Evolutionary conservation across 768 basidiomycete species (phyloP).

Genomic region (Agaricus bisporus): DNA sequence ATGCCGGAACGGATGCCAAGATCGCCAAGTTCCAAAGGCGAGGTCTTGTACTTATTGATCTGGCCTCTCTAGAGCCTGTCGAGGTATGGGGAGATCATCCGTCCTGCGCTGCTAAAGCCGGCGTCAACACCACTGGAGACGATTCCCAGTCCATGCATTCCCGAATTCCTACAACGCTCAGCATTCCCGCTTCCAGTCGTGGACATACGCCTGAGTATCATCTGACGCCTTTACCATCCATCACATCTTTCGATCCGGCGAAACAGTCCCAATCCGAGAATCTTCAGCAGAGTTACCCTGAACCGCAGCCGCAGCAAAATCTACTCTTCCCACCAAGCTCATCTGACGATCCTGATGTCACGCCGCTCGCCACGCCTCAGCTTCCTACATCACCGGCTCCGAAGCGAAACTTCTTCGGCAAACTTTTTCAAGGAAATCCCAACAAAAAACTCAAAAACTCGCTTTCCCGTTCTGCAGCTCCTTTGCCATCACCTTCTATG

Average conservation of each 20-base stretch:
- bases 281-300: slow-evolving; percentile 14
- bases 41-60: slow-evolving; percentile 71
- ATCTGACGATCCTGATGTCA: background rate
- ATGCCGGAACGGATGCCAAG: slow-evolving; percentile 85
- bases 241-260: slow-evolving; percentile 18
- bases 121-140: background rate
- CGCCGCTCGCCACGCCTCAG: slow-evolving; percentile 6
- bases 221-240: slow-evolving; percentile 18
- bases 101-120: slow-evolving; percentile 1
- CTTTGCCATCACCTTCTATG: background rate
- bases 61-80: slow-evolving; percentile 74
- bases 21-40: slow-evolving; percentile 72
- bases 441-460: slow-evolving; percentile 9
- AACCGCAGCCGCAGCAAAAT: slow-evolving; percentile 5
- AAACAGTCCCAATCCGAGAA: background rate
- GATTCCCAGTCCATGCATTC: background rate
- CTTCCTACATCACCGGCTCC: slow-evolving; percentile 22
- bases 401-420: slow-evolving; percentile 63
- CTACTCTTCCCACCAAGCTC: slow-evolving; percentile 4
- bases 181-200: slow-evolving; percentile 2
- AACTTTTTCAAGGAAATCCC: slow-evolving; percentile 51
- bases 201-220: slow-evolving; percentile 6
- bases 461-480: slow-evolving; percentile 10
- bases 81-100: slow-evolving; percentile 55
- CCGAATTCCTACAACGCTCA: background rate